Evolutionary conservation across 108 stramenopile species (phyloP).

Genomic region (Aureococcus anophagefferens): DNA sequence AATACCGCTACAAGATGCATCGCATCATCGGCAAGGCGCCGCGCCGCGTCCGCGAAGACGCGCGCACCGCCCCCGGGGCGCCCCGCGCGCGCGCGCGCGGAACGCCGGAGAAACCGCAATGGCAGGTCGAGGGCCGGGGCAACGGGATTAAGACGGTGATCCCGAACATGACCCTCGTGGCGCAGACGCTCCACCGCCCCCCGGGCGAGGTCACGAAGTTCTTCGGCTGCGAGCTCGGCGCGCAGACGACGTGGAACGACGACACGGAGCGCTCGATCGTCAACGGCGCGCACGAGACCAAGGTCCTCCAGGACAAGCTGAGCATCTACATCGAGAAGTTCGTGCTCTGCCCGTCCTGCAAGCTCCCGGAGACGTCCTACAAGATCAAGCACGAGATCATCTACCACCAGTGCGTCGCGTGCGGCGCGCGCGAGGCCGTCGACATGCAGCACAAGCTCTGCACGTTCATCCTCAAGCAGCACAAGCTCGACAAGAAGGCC

Average conservation of each 20-base stretch:
- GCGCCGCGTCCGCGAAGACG: too few relatives aligned
- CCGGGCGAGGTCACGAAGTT: slow-evolving; percentile 92
- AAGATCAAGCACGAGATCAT: slow-evolving; percentile 85
- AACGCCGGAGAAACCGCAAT: too few relatives aligned
- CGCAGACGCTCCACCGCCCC: slow-evolving; percentile 64
- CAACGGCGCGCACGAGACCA: slow-evolving; percentile 90
- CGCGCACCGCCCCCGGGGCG: too few relatives aligned
- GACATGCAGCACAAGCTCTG: slow-evolving; percentile 95
- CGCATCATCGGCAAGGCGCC: slow-evolving; percentile 73
- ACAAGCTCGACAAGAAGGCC: slow-evolving; percentile 66
- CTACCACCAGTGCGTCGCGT: slow-evolving; percentile 89
- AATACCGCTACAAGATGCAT: slow-evolving; percentile 95
- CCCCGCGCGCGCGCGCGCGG: neutral
- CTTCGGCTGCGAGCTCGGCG: slow-evolving; percentile 95
- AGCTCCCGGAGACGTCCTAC: slow-evolving; percentile 93
- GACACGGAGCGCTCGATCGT: slow-evolving; percentile 90
- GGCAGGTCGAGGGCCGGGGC: slow-evolving; percentile 83
- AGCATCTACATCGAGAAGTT: slow-evolving; percentile 87
- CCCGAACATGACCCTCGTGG: slow-evolving; percentile 85
- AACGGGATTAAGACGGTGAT: slow-evolving; percentile 98
- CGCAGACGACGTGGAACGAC: slow-evolving; percentile 83
- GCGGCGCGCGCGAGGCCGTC: slow-evolving; percentile 89
- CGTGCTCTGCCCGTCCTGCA: slow-evolving; percentile 92
- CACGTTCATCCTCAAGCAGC: slow-evolving; percentile 76
- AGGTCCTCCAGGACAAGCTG: slow-evolving; percentile 70